phyloP scores from a whole-genome alignment of 176 grass and related monocot species.

The Bromus sterilis region DNA sequence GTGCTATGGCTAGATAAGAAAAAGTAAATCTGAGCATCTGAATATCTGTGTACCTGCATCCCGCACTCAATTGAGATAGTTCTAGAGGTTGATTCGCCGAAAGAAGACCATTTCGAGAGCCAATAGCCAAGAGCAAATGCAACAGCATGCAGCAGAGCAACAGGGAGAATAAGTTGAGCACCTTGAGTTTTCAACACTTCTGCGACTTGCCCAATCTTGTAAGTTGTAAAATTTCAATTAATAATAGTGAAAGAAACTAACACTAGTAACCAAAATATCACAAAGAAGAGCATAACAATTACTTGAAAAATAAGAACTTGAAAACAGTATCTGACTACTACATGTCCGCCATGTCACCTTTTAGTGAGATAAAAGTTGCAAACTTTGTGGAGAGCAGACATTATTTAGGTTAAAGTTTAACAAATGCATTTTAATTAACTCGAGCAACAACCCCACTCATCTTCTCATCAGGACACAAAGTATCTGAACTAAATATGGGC shows the following conservation, averaged over 20 bases:
- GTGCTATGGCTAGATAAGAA: conserved; percentile 9
- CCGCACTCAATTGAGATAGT: conserved; percentile 98
- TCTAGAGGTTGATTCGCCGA: conserved; percentile 91
- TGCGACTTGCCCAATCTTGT: conserved; percentile 90
- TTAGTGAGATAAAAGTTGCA: neutral
- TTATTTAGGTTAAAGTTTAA: neutral
- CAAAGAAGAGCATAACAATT: neutral
- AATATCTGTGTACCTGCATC: conserved; percentile 71
- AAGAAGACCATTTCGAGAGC: conserved; percentile 51
- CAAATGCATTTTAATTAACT: neutral
- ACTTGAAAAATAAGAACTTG: neutral
- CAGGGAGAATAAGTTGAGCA: conserved; percentile 74
- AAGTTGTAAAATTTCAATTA: neutral
- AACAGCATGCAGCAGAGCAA: conserved; percentile 68
- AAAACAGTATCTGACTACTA: neutral
- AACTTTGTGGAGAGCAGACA: neutral
- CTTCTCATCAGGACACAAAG: neutral
- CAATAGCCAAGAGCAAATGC: conserved; percentile 93
- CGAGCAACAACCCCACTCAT: neutral
- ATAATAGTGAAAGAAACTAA: conserved; percentile 10
- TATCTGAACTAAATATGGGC: neutral
- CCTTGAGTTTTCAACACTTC: conserved; percentile 87
- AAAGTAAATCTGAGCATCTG: neutral
- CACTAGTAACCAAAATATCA: neutral
- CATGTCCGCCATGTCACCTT: neutral